Percentiles rank a stretch among this genome's conserved stretches.
phyloP scores from a whole-genome alignment of 371 early-diverging fungal genomes.

The Mortierella sp. region DNA sequence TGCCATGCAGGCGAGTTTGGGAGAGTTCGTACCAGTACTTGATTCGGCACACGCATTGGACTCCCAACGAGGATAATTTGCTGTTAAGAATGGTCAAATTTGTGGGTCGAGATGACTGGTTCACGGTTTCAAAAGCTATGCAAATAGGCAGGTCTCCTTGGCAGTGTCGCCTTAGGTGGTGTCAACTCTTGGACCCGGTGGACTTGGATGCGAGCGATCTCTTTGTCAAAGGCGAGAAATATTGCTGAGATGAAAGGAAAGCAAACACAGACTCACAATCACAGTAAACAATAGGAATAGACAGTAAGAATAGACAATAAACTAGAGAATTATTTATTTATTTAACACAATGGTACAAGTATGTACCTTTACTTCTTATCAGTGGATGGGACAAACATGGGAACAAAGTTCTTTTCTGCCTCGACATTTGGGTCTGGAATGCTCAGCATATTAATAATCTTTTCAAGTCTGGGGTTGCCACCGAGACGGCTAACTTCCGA shows the following conservation, averaged over 20 bases:
- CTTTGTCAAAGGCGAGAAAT: slow-evolving; percentile 18
- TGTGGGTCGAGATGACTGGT: slow-evolving; percentile 48
- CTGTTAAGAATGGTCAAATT: slow-evolving; percentile 32
- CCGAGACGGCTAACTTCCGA: slow-evolving; percentile 76
- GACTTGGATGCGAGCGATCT: slow-evolving; percentile 8
- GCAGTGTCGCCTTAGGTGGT: slow-evolving; percentile 46
- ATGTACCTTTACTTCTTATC: too few relatives aligned
- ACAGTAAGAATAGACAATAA: background rate
- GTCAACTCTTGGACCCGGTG: slow-evolving; percentile 42
- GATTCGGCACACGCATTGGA: slow-evolving; percentile 16
- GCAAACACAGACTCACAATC: background rate
- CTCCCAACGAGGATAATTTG: slow-evolving; percentile 13
- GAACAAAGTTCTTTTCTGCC: slow-evolving; percentile 26
- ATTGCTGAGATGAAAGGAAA: background rate
- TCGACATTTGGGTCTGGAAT: slow-evolving; percentile 31
- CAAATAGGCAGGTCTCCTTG: slow-evolving; percentile 30
- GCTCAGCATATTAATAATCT: slow-evolving; percentile 63
- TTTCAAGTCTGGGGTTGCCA: slow-evolving; percentile 78
- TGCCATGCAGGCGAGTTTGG: slow-evolving; percentile 46
- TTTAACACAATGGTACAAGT: too few relatives aligned
- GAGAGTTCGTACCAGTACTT: slow-evolving; percentile 34
- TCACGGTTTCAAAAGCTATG: slow-evolving; percentile 30
- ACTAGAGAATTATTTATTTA: background rate
- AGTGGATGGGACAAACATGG: too few relatives aligned
- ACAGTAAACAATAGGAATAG: too few relatives aligned